A percentile compares a stretch with the other conserved stretches of the same genome.
phyloP scores from a whole-genome alignment of 805 yeast species.

The Henningerozyma blattae region DNA sequence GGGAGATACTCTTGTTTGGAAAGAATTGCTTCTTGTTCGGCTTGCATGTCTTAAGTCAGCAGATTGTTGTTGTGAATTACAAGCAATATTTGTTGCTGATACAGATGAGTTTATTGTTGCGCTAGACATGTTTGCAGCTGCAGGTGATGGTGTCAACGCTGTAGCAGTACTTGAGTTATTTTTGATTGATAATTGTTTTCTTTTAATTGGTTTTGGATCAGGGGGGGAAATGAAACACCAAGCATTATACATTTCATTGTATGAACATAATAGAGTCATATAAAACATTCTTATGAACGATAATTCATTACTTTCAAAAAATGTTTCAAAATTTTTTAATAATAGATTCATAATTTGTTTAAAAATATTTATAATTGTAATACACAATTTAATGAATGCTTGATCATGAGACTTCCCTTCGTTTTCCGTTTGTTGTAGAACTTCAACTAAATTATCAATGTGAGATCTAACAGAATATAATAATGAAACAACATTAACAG shows the following conservation, averaged over 20 bases:
- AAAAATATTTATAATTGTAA: conserved; percentile 34
- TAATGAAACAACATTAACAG: conserved; percentile 40
- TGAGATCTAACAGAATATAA: conserved; percentile 41
- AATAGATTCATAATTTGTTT: conserved; percentile 31
- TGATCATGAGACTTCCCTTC: conserved; percentile 26
- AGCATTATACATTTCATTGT: conserved; percentile 58
- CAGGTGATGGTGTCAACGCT: conserved; percentile 1
- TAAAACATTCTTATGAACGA: conserved; percentile 54
- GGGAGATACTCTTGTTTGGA: conserved; percentile 10
- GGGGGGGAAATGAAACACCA: conserved; percentile 27
- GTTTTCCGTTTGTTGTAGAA: conserved; percentile 39
- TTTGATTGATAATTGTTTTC: conserved; percentile 2
- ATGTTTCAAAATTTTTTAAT: conserved; percentile 34
- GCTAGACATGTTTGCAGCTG: too few relatives aligned
- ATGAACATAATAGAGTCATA: conserved; percentile 47
- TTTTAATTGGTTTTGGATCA: not conserved
- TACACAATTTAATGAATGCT: conserved; percentile 26
- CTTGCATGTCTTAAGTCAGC: conserved; percentile 6
- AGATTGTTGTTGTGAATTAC: not conserved
- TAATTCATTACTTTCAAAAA: conserved; percentile 48
- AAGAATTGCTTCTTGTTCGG: conserved; percentile 17
- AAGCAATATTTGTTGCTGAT: not conserved
- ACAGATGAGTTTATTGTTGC: too few relatives aligned
- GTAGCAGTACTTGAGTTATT: conserved; percentile 3
- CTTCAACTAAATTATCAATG: conserved; percentile 45